Percentiles rank a stretch among this genome's conserved stretches.
Conservation (phyloP, 2,329 filamentous ascomycete species). For the Fusarium brevicatenulatum region DNA sequence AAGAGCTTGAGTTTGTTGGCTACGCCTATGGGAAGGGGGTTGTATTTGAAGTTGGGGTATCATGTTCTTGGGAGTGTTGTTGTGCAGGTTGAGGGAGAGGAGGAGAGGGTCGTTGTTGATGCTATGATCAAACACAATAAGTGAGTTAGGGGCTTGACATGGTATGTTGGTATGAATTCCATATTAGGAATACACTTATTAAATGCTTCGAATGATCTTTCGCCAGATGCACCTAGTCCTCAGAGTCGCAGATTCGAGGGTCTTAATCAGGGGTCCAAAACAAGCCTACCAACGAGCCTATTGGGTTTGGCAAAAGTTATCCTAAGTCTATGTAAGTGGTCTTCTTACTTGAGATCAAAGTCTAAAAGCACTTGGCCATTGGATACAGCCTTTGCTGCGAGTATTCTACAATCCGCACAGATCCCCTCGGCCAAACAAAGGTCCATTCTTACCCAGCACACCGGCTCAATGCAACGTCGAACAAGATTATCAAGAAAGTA, state of each 20-base stretch:
- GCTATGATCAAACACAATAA: neutral
- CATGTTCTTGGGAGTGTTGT: neutral
- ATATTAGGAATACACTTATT: neutral
- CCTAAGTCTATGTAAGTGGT: neutral
- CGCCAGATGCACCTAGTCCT: too few species aligned
- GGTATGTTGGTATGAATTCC: accelerated
- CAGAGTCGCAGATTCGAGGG: neutral
- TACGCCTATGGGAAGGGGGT: neutral
- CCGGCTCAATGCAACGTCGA: neutral
- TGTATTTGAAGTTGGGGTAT: neutral
- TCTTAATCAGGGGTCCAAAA: neutral
- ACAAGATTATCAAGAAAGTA: accelerated
- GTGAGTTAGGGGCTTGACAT: neutral
- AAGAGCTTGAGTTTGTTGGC: neutral
- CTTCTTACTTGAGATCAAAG: neutral
- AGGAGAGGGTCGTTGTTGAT: constrained; percentile 1
- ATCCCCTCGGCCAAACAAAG: neutral
- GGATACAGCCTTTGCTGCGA: neutral
- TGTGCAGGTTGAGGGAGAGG: neutral
- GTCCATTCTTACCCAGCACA: neutral
- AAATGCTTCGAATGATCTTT: neutral
- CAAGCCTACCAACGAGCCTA: neutral
- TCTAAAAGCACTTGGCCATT: neutral
- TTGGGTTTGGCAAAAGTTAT: neutral
- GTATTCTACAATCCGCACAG: neutral